Evolutionary conservation across 2,329 filamentous ascomycete species (phyloP).

Genomic region (Aquanectria penicillioides): DNA sequence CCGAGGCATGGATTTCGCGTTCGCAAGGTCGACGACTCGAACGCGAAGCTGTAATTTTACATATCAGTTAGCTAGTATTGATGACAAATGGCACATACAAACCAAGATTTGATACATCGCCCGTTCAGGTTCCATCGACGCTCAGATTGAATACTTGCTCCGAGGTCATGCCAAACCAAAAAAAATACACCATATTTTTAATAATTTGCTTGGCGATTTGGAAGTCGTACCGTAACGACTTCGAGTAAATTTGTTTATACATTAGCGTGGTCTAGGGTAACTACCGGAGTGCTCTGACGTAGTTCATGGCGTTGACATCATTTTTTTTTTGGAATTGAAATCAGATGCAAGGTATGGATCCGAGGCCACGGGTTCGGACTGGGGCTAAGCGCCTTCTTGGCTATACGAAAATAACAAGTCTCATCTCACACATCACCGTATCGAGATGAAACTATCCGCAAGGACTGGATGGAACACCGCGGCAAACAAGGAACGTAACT

Average conservation of each 20-base stretch:
- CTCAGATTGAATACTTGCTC: too few species aligned
- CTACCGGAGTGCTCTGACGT: too few species aligned
- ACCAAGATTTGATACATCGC: not conserved
- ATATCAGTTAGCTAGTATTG: not conserved
- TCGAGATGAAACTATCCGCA: too few species aligned
- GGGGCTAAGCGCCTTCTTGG: not conserved
- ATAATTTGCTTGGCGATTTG: too few species aligned
- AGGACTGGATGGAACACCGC: not conserved
- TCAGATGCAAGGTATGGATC: not conserved
- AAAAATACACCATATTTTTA: too few species aligned
- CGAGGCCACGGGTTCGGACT: conserved; percentile 7
- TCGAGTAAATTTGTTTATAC: too few species aligned
- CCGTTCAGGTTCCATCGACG: too few species aligned
- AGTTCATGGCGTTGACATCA: conserved; percentile 11
- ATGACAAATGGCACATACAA: not conserved
- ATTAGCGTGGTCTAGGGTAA: too few species aligned
- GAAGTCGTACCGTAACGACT: too few species aligned
- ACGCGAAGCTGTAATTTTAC: conserved; percentile 17
- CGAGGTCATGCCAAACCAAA: too few species aligned
- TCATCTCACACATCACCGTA: conserved; percentile 1
- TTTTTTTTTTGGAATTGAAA: not conserved
- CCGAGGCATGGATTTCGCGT: conserved; percentile 69
- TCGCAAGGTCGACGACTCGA: conserved; percentile 36
- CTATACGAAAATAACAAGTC: conserved; percentile 4
- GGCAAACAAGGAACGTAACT: too few species aligned